A percentile compares a stretch with the other conserved stretches of the same genome.
These are phyloP conservation scores for Fusarium sarcochroum DNA, from an alignment of 2,329 filamentous ascomycete species.

Conservation along the genomic window DNA sequence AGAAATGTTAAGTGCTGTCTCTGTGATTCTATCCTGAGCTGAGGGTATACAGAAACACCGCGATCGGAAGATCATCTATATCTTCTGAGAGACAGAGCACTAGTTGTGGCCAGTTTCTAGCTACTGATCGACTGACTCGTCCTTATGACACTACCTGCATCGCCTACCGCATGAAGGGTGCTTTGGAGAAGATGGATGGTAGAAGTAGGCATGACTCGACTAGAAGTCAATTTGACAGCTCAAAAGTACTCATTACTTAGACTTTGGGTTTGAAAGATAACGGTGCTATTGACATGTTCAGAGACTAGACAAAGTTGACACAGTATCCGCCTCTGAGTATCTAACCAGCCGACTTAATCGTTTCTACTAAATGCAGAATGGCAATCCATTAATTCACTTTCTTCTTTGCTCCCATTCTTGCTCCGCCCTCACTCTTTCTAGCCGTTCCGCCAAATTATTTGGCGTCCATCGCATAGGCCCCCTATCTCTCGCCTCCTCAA, in stretches of 20 bases:
- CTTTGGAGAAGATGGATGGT: slow-evolving; percentile 12
- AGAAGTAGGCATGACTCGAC: slow-evolving; percentile 21
- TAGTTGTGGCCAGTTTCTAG: not conserved
- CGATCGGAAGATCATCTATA: not conserved
- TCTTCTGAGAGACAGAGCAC: not conserved
- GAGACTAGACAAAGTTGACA: slow-evolving; percentile 3
- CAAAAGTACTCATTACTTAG: slow-evolving; percentile 7
- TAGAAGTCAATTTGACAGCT: not conserved
- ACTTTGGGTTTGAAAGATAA: slow-evolving; percentile 10
- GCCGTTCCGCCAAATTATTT: slow-evolving; percentile 36
- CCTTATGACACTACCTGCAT: slow-evolving; percentile 2
- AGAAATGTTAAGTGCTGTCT: slow-evolving; percentile 3
- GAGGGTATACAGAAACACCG: slow-evolving; percentile 1
- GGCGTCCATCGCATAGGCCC: slow-evolving; percentile 41
- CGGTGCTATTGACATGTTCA: not conserved
- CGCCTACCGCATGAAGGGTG: not conserved
- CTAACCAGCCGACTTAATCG: not conserved
- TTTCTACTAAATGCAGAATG: not conserved
- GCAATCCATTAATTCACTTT: not conserved
- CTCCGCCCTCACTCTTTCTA: slow-evolving; percentile 36
- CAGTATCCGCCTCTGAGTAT: slow-evolving; percentile 1
- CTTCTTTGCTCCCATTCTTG: slow-evolving; percentile 21
- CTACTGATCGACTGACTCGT: slow-evolving; percentile 5
- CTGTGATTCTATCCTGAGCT: not conserved
- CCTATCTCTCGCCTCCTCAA: slow-evolving; percentile 38